These are phyloP conservation scores for Mortierella sp. DNA, from an alignment of 371 early-diverging fungal species.

Conservation along the genomic window DNA sequence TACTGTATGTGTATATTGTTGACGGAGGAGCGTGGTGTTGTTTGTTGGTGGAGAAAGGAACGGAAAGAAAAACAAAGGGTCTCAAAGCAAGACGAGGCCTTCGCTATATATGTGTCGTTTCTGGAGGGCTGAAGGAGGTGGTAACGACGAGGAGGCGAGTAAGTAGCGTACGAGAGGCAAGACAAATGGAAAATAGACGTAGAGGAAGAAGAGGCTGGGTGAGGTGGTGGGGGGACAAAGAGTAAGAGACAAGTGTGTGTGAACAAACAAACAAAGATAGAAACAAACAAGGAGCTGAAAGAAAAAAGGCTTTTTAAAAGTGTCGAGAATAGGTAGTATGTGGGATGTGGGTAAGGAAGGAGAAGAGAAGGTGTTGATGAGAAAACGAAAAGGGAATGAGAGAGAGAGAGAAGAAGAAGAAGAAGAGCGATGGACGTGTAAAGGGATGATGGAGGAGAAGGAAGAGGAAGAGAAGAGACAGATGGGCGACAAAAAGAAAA, in stretches of 20 bases:
- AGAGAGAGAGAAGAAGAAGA: too few relatives aligned
- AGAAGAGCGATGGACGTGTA: neutral
- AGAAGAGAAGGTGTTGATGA: too few relatives aligned
- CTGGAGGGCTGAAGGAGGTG: too few relatives aligned
- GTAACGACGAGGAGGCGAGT: neutral
- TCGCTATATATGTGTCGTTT: too few relatives aligned
- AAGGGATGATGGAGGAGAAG: neutral
- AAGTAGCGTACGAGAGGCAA: neutral
- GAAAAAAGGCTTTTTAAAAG: too few relatives aligned
- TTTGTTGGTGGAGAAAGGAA: conserved; percentile 6
- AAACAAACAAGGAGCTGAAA: neutral
- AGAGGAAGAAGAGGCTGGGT: neutral
- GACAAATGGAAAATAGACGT: neutral
- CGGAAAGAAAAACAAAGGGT: neutral
- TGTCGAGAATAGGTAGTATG: too few relatives aligned
- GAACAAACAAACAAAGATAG: neutral
- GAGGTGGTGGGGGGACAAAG: too few relatives aligned
- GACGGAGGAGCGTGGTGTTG: neutral
- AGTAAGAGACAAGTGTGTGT: neutral
- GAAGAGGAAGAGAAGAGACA: neutral
- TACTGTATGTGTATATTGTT: neutral
- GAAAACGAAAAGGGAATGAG: too few relatives aligned
- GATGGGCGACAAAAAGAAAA: neutral
- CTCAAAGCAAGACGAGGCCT: neutral
- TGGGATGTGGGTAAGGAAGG: too few relatives aligned